Base-by-base conservation (phyloP, 2,329 filamentous ascomycete species). In the Colletotrichum sp. region DNA sequence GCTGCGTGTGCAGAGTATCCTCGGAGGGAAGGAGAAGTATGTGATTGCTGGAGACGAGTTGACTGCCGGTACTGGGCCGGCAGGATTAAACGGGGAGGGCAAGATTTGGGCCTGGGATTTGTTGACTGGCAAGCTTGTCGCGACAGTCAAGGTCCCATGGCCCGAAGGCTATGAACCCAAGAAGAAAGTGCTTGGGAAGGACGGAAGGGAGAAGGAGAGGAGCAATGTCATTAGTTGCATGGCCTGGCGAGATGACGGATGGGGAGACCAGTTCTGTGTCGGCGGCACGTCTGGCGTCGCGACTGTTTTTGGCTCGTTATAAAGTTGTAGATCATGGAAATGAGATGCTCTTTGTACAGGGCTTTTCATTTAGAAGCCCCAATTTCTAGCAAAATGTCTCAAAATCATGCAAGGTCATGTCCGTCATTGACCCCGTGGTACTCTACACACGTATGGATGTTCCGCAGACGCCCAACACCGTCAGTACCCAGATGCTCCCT, bases 81-180 rank as follows among this genome's bases (percentile, higher is more conserved):
- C 67, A 3, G 86, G 85, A 4, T 57, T 74, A 67, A 76, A 75
- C 43, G 74, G 74, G 18, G 88, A 93, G 76, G 94, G 94, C 4
- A 88, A 89, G 80, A 85, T 96, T 9, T 93, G 93, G 87, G 95
- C 92, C 2, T 99, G 96, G 96, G 96, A 98, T 85, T 86, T 98
- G 24, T 83, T 98, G 71, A 93, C 90, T 7, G 96, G 95, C 2
- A 90, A 92, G 71, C 82, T 94, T 67, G 87, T 92, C 74, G 91
- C 94, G 36, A 91, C 87, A 78, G 85, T 98, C 7, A 85, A 83
- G 43, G 86, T 91, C 5, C 90, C 91, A 0, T 92, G 90, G 90
- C 89, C 89, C 6, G 80, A 82, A n/a, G 88, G 87, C 4, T 84
- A 85, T 55, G 87, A 88, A 52, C 83, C 83, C 1, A 87, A 85